A percentile compares a stretch with the other conserved stretches of the same genome.
These are phyloP conservation scores for Sorghum bicolor DNA, from an alignment of 176 grass and related monocot species.

Conservation along the genomic window Sorghum_bicolor_NCBIv3 NC_012871.2:1400001-1400500, in stretches of 20 bases:
- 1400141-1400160: background rate
- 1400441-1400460: background rate
- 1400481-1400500: background rate
- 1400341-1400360: background rate
- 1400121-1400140: background rate
- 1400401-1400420: background rate
- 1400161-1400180: background rate
- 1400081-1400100: background rate
- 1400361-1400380: background rate
- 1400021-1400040: no score
- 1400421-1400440: background rate
- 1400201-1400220: background rate
- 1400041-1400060: no score
- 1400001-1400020: background rate
- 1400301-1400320: background rate
- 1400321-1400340: background rate
- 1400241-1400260: background rate
- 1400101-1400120: background rate
- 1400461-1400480: conserved; percentile 6
- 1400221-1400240: background rate
- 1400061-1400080: background rate
- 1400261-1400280: background rate
- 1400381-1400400: background rate
- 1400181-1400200: background rate
- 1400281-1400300: background rate